Percentiles rank a stretch among this genome's conserved stretches.
Conservation (phyloP, 305 asterid species). For the Rubia balearica region DNA sequence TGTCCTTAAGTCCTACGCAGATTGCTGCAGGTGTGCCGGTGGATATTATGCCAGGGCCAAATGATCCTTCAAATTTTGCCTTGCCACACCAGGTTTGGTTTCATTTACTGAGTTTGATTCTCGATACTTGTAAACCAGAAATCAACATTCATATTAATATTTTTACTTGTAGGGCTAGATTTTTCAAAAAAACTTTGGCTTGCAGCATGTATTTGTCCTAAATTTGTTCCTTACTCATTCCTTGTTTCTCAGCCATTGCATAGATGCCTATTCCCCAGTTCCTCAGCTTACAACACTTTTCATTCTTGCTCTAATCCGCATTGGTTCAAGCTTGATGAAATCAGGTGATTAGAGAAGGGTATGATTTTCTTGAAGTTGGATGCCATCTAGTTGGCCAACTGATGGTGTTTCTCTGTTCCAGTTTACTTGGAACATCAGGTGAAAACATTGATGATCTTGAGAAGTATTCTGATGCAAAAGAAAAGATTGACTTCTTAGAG, state of each 20-base stretch:
- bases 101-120: neutral
- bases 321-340: constrained; percentile 74
- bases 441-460: constrained; percentile 83
- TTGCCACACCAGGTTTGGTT: constrained; percentile 81
- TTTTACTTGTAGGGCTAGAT: neutral
- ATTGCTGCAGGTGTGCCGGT: constrained; percentile 69
- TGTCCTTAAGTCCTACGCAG: constrained; percentile 34
- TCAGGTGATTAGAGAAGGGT: constrained; percentile 42
- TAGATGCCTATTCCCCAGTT: constrained; percentile 86
- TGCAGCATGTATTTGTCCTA: neutral
- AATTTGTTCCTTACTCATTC: neutral
- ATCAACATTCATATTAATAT: neutral
- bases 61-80: constrained; percentile 82
- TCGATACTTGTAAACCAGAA: neutral
- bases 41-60: constrained; percentile 91
- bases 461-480: constrained; percentile 66
- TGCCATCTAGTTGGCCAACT: neutral
- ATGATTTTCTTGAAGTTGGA: constrained; percentile 1
- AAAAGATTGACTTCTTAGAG: constrained; percentile 65
- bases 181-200: neutral
- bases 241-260: constrained; percentile 56
- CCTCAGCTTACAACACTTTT: constrained; percentile 81
- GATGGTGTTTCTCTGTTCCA: constrained; percentile 29
- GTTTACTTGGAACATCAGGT: constrained; percentile 91
- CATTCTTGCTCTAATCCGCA: constrained; percentile 95